Conservation (phyloP, 192 early-diverging fungal species). For the Podila epigama region DNA sequence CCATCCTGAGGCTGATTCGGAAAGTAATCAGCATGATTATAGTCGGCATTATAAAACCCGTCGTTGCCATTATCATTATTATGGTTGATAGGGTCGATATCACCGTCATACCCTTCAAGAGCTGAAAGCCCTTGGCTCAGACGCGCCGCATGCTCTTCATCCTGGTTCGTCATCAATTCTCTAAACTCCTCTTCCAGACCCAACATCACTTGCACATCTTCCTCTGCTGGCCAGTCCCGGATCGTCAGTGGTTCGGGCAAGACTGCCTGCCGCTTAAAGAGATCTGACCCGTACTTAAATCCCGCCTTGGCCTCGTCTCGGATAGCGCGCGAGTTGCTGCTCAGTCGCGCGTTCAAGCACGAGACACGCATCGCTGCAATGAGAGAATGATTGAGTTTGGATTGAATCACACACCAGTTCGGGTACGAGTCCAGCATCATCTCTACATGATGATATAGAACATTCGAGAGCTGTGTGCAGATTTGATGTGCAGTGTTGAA, state of each 20-base stretch:
- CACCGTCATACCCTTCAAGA: too few relatives aligned
- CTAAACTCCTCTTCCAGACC: slow-evolving; percentile 43
- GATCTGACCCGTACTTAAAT: slow-evolving; percentile 39
- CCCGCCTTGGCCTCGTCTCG: slow-evolving; percentile 45
- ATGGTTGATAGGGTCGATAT: too few relatives aligned
- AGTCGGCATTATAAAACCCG: neutral
- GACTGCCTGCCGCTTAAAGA: slow-evolving; percentile 33
- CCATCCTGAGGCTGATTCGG: neutral
- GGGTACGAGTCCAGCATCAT: slow-evolving; percentile 35
- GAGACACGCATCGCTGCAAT: slow-evolving; percentile 33
- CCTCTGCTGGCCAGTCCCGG: slow-evolving; percentile 48
- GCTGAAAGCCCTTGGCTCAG: neutral
- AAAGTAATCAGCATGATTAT: neutral
- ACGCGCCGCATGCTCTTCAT: neutral
- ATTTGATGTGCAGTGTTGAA: slow-evolving; percentile 47
- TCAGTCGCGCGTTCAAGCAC: slow-evolving; percentile 33
- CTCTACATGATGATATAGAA: slow-evolving; percentile 46
- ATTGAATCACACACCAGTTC: slow-evolving; percentile 40
- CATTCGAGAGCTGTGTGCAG: slow-evolving; percentile 43
- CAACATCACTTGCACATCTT: slow-evolving; percentile 42
- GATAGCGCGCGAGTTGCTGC: slow-evolving; percentile 27
- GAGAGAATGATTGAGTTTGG: slow-evolving; percentile 30
- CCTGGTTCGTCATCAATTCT: slow-evolving; percentile 38
- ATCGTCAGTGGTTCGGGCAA: slow-evolving; percentile 30
- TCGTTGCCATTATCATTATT: neutral